A percentile compares a stretch with the other conserved stretches of the same genome.
phyloP scores from a whole-genome alignment of 805 yeast species.

The Komagataella mondaviorum region DNA sequence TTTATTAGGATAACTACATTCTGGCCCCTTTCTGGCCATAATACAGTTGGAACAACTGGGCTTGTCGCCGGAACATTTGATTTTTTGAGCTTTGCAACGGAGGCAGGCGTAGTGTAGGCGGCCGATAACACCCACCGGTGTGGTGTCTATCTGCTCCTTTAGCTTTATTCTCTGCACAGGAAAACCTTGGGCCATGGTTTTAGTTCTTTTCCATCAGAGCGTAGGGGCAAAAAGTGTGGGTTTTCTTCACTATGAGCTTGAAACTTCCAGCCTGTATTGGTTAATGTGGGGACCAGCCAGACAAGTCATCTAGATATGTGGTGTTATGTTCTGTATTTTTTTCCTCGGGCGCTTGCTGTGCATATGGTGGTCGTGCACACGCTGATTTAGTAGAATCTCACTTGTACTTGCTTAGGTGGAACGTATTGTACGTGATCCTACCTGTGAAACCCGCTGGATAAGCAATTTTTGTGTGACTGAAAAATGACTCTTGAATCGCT shows the following conservation, averaged over 20 bases:
- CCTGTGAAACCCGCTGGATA: neutral
- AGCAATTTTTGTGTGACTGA: neutral
- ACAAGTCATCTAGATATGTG: neutral
- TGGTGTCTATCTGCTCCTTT: slow-evolving; percentile 1
- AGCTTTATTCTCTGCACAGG: neutral
- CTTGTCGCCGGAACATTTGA: slow-evolving; percentile 32
- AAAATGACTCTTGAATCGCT: slow-evolving; percentile 19
- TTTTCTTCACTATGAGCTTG: neutral
- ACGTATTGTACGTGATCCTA: neutral
- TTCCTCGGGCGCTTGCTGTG: neutral
- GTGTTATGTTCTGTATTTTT: neutral
- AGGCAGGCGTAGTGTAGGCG: slow-evolving; percentile 28
- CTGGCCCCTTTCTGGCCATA: slow-evolving; percentile 5
- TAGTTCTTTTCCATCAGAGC: neutral
- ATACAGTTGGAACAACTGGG: slow-evolving; percentile 16
- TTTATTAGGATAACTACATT: slow-evolving; percentile 14
- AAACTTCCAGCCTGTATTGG: neutral
- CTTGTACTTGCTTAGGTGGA: neutral
- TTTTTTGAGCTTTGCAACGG: slow-evolving; percentile 34
- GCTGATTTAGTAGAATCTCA: neutral
- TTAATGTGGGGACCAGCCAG: neutral
- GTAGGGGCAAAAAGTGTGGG: neutral
- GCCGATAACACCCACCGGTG: slow-evolving; percentile 10
- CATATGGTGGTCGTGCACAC: neutral
- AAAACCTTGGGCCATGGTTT: neutral